phyloP scores from a whole-genome alignment of 768 basidiomycete genomes.

The Filobasidium floriforme region DNA sequence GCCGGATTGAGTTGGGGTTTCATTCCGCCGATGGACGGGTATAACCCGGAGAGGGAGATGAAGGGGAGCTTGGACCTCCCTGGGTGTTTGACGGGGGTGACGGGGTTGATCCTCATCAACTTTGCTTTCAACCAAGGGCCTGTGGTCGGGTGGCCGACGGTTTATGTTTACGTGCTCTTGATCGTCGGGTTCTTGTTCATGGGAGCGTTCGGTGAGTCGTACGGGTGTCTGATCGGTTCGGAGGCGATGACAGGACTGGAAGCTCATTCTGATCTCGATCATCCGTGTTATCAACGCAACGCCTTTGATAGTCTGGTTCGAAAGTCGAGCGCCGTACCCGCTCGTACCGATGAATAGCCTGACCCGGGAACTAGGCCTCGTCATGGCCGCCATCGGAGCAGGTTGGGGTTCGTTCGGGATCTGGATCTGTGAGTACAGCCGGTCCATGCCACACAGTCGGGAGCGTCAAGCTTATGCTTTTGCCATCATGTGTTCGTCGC shows the following conservation, averaged over 20 bases:
- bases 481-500: slow-evolving; percentile 24
- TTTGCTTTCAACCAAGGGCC: slow-evolving; percentile 35
- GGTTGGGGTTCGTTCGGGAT: slow-evolving; percentile 25
- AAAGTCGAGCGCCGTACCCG: slow-evolving; percentile 21
- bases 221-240: neutral
- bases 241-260: no score
- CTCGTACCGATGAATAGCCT: slow-evolving; percentile 30
- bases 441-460: no score
- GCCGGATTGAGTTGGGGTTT: slow-evolving; percentile 19
- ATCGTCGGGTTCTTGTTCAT: slow-evolving; percentile 26
- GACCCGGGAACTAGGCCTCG: slow-evolving; percentile 21
- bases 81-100: slow-evolving; percentile 27
- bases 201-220: slow-evolving; percentile 19
- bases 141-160: slow-evolving; percentile 27
- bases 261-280: neutral
- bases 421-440: slow-evolving; percentile 15
- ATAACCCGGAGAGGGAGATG: slow-evolving; percentile 6
- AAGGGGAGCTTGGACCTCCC: slow-evolving; percentile 24
- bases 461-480: slow-evolving; percentile 19
- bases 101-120: slow-evolving; percentile 32
- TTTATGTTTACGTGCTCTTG: slow-evolving; percentile 28
- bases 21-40: slow-evolving; percentile 24
- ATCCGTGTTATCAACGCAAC: neutral
- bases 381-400: slow-evolving; percentile 17
- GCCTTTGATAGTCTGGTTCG: slow-evolving; percentile 22